phyloP scores from a whole-genome alignment of 371 early-diverging fungal species.

The Rhizopus stolonifer region DNA sequence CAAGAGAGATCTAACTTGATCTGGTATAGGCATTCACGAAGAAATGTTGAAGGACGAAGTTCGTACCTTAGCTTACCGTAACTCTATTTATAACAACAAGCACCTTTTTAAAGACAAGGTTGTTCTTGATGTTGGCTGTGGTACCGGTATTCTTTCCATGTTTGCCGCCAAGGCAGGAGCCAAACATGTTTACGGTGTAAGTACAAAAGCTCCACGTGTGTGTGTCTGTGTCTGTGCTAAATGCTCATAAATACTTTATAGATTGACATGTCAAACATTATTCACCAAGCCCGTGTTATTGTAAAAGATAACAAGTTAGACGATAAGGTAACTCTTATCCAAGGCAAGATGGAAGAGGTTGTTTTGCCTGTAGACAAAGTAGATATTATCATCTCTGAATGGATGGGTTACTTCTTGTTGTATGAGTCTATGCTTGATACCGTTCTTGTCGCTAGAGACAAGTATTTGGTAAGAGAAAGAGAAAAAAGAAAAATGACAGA shows the following conservation, averaged over 20 bases:
- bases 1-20: background rate
- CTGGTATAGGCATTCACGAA: slow-evolving; percentile 26
- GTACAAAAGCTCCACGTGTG: slow-evolving; percentile 6
- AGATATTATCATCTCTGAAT: slow-evolving; percentile 96
- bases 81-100: slow-evolving; percentile 90
- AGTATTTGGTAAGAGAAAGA: slow-evolving; percentile 66
- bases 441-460: slow-evolving; percentile 93
- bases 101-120: slow-evolving; percentile 95
- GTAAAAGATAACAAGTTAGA: slow-evolving; percentile 85
- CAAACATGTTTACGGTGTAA: slow-evolving; percentile 87
- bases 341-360: slow-evolving; percentile 97
- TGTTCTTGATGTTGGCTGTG: slow-evolving; percentile 98
- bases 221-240: too few relatives aligned
- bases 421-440: slow-evolving; percentile 99
- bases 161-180: slow-evolving; percentile 97
- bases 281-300: slow-evolving; percentile 89
- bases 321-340: slow-evolving; percentile 82
- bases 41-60: slow-evolving; percentile 96
- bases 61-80: slow-evolving; percentile 91
- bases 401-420: slow-evolving; percentile 99
- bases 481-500: background rate
- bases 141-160: slow-evolving; percentile 97
- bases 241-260: slow-evolving; percentile 9
- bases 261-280: slow-evolving; percentile 96
- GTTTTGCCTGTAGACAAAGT: slow-evolving; percentile 86